Evolutionary conservation across 306 rosid genomes (phyloP), one percentile per base, ranked within the genome.

Genomic region (Glycyrrhiza uralensis): DNA sequence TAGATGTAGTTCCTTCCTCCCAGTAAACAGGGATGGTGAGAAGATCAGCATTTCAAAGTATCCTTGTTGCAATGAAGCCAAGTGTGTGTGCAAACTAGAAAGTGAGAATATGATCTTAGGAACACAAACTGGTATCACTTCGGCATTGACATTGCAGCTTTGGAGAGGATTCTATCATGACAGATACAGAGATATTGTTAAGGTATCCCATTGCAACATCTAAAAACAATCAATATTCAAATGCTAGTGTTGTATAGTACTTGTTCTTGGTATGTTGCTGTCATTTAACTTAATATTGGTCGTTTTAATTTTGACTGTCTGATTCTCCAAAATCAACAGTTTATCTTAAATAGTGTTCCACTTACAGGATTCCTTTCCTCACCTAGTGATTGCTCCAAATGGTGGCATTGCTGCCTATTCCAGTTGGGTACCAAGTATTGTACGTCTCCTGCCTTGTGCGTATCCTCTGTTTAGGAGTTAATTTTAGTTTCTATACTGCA

Each of bases 321-420:
- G 39, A 76, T 76, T 50, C 35, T 41, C 18, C 29, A 22, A 30
- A 74, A 51, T 36, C 17, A 5, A 23, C 60, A n/a, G 17, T 59
- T 70, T 71, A 66, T 76, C 26, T 24, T 45, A 2, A 57, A 24
- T 56, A 28, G 29, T 49, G 44, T 75, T 38, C 6, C 44, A 7
- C 58, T 59, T 30, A 22, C 85, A 89, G 99, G 85, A 82, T 78
- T 79, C 81, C 65, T 79, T 32, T 66, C 98, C 98, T 42, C 83
- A 87, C 79, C 38, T 94, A 35, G 76, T 89, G 66, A 56, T 94
- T 75, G 97, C 97, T 75, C 96, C 96, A 67, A 91, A 94, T 86
- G 87, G 96, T 33, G 99, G 93, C 57, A 71, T 86, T 73, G 99
- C 97, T 60, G 95, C 95, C 7, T 91, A 89, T 83, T 75, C 96